Evolutionary conservation across 2,329 filamentous ascomycete species (phyloP), one percentile per base, ranked within the genome.

Genomic region (Xylaria sp.): DNA sequence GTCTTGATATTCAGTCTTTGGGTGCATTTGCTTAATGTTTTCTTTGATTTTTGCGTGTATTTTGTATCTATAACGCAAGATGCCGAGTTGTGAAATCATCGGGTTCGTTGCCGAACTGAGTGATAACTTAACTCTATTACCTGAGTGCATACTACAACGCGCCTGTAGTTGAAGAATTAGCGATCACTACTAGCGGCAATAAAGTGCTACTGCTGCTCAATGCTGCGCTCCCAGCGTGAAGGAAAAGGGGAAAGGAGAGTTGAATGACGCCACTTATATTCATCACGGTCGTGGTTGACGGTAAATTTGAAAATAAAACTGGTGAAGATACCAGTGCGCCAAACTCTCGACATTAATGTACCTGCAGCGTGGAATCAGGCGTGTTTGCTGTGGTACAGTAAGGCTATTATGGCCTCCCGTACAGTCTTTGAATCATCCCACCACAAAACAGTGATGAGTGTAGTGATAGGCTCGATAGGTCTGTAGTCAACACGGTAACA

Each of bases 391-490:
- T 60, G 13, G 41, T 66, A 66, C 49, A 62, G 58, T 56, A 41
- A 57, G 57, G 56, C 49, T 51, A 31, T 49, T 51, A 31, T 49
- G n/a, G 41, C 55, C 25, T 52, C 20, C 56, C 36, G 41, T 39
- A 55, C 64, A 41, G 51, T 58, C 52, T 58, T 52, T 31, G 36
- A 49, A 68, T 66, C 60, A 49, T 41, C 43, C 36, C 68, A 65
- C 68, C 55, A 60, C 51, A 13, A 36, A 64, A 64, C 61, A 20
- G n/a, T 62, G 48, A 62, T n/a, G 28, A 39, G 23, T 15, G 39
- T 49, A 36, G 3, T 39, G 52, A n/a, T 36, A 31, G 28, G 18
- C 20, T 25, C 23, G 52, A n/a, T 36, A 31, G 28, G 18, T 31
- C 36, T 28, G n/a, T 55, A 7, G 25, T 48, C 56, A 46, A 60